A percentile compares a stretch with the other conserved stretches of the same genome.
phyloP scores from a whole-genome alignment of 495 filamentous ascomycete genomes.

The Daldinia loculata region DNA sequence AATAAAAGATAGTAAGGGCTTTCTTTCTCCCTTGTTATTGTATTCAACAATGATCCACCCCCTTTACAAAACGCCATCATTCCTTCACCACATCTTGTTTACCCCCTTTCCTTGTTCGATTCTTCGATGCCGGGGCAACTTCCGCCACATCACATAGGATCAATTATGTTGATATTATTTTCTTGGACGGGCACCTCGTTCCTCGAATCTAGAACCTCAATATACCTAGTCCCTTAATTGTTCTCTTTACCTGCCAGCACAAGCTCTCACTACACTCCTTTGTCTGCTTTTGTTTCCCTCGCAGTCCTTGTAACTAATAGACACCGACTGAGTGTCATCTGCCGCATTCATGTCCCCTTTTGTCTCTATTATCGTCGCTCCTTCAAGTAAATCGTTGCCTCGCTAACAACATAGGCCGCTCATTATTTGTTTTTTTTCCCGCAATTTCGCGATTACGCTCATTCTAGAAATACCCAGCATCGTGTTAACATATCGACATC shows the following conservation, averaged over 20 bases:
- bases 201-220: constrained; percentile 22
- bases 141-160: constrained; percentile 11
- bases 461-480: constrained; percentile 11
- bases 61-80: constrained; percentile 38
- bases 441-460: constrained; percentile 5
- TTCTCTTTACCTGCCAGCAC: constrained; percentile 17
- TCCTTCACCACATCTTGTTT: constrained; percentile 39
- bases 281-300: constrained; percentile 23
- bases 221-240: constrained; percentile 15
- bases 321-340: constrained; percentile 22
- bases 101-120: constrained; percentile 21
- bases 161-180: constrained; percentile 13
- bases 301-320: constrained; percentile 23
- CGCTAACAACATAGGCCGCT: constrained; percentile 30
- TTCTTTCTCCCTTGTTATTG: constrained; percentile 27
- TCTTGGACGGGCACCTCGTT: constrained; percentile 9
- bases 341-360: constrained; percentile 27
- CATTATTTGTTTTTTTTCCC: constrained; percentile 31
- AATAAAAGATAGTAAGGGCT: neutral
- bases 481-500: constrained; percentile 20
- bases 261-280: constrained; percentile 26
- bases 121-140: constrained; percentile 33
- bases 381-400: constrained; percentile 20
- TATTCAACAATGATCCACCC: constrained; percentile 25
- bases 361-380: constrained; percentile 32